Evolutionary conservation across 2,329 filamentous ascomycete species (phyloP), one percentile per base, ranked within the genome.

Genomic region (Paecilomyces niveus): DNA sequence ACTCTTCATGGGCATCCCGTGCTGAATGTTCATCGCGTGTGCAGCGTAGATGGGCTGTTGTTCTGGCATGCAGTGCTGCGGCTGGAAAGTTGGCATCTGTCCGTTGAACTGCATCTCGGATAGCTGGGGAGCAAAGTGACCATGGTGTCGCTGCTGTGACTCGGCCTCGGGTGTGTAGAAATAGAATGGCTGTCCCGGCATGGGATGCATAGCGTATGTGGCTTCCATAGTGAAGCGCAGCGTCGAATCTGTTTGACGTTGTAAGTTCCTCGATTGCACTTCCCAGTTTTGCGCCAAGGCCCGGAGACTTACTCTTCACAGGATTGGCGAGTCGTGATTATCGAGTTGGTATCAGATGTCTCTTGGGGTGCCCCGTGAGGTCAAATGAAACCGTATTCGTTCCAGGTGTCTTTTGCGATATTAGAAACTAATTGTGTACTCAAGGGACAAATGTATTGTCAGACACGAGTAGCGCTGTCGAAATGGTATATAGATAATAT

Each of bases 131-230:
- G 86, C 84, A 80, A 91, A 92, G 76, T 90, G 87, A 57, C 85
- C 85, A 76, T 92, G 88, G 71, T 89, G 88, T 69, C 87, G 83
- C 69, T 83, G 83, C 72, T 92, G 88, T 62, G 85, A 80, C 73
- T 85, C 86, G 63, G 87, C 82, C 67, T 94, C 89, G 64, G 89
- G 86, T 69, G 85, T 88, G 80, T 93, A 96, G 82, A 92, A 94
- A 83, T 89, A 92, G 81, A 92, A 95, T 59, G 89, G 81, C 77
- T 89, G 88, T 61, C 83, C 85, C 81, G 89, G 85, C 68, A 82
- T 74, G 74, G 78, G 75, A 65, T 77, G 76, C 68, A 80, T 76
- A 63, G 76, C 72, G 68, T 82, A 82, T 83, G 85, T 68, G 76
- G 83, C 75, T 70, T 90, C 88, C 88, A 91, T 91, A 79, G 76